These are phyloP conservation scores for Amniculicola lignicola DNA, from an alignment of 495 filamentous ascomycete species.

Conservation along the genomic window DNA sequence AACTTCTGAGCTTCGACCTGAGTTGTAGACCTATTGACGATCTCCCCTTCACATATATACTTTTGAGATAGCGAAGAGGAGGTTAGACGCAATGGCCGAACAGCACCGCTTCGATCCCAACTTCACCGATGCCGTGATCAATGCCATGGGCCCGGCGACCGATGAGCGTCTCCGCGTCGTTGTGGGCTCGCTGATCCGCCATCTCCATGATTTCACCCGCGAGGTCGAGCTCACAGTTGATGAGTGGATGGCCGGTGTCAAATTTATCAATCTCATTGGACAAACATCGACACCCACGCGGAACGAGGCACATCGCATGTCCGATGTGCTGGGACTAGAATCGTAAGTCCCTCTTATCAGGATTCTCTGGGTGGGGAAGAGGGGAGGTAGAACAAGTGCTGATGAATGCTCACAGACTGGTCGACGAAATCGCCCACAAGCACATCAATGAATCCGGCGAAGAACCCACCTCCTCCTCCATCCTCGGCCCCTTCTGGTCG, in stretches of 20 bases:
- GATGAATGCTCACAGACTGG: slow-evolving; percentile 51
- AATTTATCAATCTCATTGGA: slow-evolving; percentile 53
- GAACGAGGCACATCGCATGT: slow-evolving; percentile 76
- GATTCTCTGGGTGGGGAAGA: neutral
- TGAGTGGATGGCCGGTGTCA: slow-evolving; percentile 76
- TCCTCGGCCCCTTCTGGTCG: slow-evolving; percentile 85
- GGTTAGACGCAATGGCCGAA: slow-evolving; percentile 4
- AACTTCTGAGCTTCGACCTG: too few species aligned
- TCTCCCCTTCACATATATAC: too few species aligned
- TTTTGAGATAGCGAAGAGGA: too few species aligned
- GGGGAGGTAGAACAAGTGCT: neutral
- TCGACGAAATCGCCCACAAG: slow-evolving; percentile 84
- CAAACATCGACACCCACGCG: slow-evolving; percentile 58
- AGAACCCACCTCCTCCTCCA: slow-evolving; percentile 75
- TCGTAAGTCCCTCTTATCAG: slow-evolving; percentile 52
- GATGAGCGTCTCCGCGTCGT: slow-evolving; percentile 64
- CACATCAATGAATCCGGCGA: slow-evolving; percentile 65
- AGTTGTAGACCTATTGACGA: too few species aligned
- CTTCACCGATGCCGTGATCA: slow-evolving; percentile 72
- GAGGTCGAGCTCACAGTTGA: slow-evolving; percentile 76
- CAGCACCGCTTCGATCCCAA: slow-evolving; percentile 60
- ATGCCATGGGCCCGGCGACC: slow-evolving; percentile 72
- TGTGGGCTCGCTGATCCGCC: slow-evolving; percentile 63
- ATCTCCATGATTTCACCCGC: slow-evolving; percentile 80
- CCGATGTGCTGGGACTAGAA: slow-evolving; percentile 77